A percentile compares a stretch with the other conserved stretches of the same genome.
These are phyloP conservation scores for Lepiota venenata DNA, from an alignment of 768 basidiomycete species.

Conservation along the genomic window DNA sequence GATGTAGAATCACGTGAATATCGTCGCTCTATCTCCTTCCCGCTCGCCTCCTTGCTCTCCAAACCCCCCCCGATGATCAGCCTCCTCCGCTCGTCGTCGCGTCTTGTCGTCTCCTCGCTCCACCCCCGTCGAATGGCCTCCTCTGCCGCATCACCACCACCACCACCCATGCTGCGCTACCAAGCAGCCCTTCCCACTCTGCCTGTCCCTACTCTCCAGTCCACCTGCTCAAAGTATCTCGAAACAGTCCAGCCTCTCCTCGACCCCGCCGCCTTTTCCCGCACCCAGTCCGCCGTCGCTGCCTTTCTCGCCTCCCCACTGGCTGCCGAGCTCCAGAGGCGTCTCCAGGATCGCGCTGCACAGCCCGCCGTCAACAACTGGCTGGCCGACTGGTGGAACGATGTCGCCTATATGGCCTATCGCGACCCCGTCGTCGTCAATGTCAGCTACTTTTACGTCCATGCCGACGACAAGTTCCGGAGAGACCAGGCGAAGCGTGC, in stretches of 20 bases:
- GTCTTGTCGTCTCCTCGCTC: slow-evolving; percentile 27
- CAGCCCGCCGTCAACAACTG: slow-evolving; percentile 64
- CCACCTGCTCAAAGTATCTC: slow-evolving; percentile 87
- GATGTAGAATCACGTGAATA: slow-evolving; percentile 10
- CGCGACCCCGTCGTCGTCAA: slow-evolving; percentile 89
- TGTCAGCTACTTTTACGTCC: slow-evolving; percentile 95
- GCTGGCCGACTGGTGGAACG: slow-evolving; percentile 99
- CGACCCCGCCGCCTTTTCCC: slow-evolving; percentile 54
- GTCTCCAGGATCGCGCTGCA: slow-evolving; percentile 73
- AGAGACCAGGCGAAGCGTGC: slow-evolving; percentile 67
- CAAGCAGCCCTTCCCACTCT: slow-evolving; percentile 71
- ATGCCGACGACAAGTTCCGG: slow-evolving; percentile 59
- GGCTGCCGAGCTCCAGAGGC: slow-evolving; percentile 68
- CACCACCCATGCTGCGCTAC: slow-evolving; percentile 68
- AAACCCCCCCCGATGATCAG: slow-evolving; percentile 12
- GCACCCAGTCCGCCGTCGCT: slow-evolving; percentile 56
- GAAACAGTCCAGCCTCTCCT: slow-evolving; percentile 80
- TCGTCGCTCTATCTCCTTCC: slow-evolving; percentile 3
- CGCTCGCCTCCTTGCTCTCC: not conserved
- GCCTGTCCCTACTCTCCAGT: slow-evolving; percentile 80
- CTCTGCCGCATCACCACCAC: no score
- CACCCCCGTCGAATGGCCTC: slow-evolving; percentile 35
- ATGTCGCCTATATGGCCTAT: slow-evolving; percentile 83
- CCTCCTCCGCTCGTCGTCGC: slow-evolving; percentile 18
- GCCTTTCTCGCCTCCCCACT: slow-evolving; percentile 69